Base-by-base conservation (phyloP, 2,329 filamentous ascomycete genomes). In the Stagonosporopsis cucurbitacearum region DNA sequence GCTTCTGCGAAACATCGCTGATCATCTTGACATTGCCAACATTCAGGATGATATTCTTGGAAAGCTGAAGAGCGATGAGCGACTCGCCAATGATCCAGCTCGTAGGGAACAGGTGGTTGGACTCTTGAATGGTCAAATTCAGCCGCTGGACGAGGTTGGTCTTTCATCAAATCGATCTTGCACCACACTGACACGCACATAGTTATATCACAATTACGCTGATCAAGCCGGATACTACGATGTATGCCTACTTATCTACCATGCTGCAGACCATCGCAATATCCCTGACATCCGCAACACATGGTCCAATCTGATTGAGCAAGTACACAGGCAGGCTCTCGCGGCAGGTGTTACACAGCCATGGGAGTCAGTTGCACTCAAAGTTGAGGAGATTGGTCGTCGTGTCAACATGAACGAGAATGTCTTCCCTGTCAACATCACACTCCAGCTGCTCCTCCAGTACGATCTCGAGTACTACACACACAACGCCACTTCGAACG, bases 221-320 rank as follows among this genome's bases (percentile, higher is more conserved):
- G 93, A 97, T 70, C 88, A 91, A 69, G 95, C 92, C 2, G 89
- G 87, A 45, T 99, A 99, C 81, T 94, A 92, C 77, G 95, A 98
- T 72, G 85, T 99, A 46, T 96, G 91, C 72, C 85, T 99, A 8
- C 83, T 94, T 57, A 96, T 99, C 69, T 98, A 93, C 80, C 89
- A 96, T 74, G 86, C 89, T 1, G 94, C 94, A 41, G 92, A 98
- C 75, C 91, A 96, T 79, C 89, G 94, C 66, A 96, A 94, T 68
- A 83, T 91, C 1, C 87, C 90, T 37, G 90, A 95, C 60, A 95
- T 99, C 67, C 84, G 85, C 50, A 83, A 88, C 36, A 96, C 92
- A 3, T 99, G 95, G 95, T 83, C 87, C 69, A 88, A 88, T 65
- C 82, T 97, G 19, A 86, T 99, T 59, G 84, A 90, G 55, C 84